These are phyloP conservation scores for Eucalyptus erythrocorys DNA, from an alignment of 345 rosid genomes.

Conservation along the genomic window DNA sequence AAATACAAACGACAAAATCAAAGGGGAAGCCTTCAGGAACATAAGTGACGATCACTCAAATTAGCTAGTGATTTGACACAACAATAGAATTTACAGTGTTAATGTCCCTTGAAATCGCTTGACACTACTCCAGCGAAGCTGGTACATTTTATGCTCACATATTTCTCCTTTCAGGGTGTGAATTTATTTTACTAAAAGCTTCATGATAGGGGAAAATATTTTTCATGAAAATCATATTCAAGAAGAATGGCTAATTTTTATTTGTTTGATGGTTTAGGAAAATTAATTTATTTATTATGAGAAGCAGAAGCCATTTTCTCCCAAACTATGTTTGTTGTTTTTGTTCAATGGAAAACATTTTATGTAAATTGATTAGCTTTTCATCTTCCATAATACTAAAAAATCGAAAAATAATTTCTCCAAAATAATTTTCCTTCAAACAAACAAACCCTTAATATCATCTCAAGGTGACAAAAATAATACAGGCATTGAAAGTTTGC, in stretches of 20 bases:
- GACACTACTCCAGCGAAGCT: neutral
- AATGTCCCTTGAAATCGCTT: neutral
- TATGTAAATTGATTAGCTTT: neutral
- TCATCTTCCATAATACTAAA: neutral
- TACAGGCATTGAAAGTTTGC: neutral
- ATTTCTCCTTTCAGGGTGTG: neutral
- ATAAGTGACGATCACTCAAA: neutral
- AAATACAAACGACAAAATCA: neutral
- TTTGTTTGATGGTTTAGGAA: neutral
- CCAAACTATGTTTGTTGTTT: neutral
- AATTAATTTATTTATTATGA: neutral
- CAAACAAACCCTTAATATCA: neutral
- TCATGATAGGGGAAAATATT: neutral
- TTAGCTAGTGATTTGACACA: neutral
- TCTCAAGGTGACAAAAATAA: neutral
- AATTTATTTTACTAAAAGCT: neutral
- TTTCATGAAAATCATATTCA: neutral
- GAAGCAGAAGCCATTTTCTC: neutral
- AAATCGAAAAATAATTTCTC: neutral
- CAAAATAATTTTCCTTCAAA: neutral
- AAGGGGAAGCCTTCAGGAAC: neutral
- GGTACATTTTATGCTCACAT: neutral
- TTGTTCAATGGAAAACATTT: neutral
- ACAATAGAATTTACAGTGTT: neutral
- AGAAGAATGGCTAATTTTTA: neutral